A percentile compares a stretch with the other conserved stretches of the same genome.
Conservation (phyloP, 352 stramenopile species). For the Globisporangium megalacanthum region DNA sequence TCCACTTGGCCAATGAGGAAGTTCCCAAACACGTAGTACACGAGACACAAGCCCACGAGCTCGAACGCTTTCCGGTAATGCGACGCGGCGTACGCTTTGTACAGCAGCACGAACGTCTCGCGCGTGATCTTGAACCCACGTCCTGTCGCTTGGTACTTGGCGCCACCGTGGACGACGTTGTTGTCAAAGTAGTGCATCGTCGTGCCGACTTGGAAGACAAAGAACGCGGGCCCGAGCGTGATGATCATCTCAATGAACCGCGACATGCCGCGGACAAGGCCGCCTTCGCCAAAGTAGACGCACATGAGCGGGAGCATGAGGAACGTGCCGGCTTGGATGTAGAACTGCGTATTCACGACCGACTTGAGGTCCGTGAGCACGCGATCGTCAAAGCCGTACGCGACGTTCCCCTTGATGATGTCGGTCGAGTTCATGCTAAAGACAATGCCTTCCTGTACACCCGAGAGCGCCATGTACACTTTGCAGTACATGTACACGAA, state of each 20-base stretch:
- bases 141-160: slow-evolving; percentile 75
- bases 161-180: slow-evolving; percentile 66
- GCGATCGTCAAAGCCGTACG: slow-evolving; percentile 48
- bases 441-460: slow-evolving; percentile 63
- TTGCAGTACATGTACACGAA: slow-evolving; percentile 85
- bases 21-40: slow-evolving; percentile 63
- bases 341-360: slow-evolving; percentile 77
- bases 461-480: slow-evolving; percentile 63
- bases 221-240: slow-evolving; percentile 64
- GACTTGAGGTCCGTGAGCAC: slow-evolving; percentile 58
- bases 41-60: slow-evolving; percentile 59
- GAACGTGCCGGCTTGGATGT: slow-evolving; percentile 73
- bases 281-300: slow-evolving; percentile 74
- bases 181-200: slow-evolving; percentile 85
- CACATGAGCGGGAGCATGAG: slow-evolving; percentile 68
- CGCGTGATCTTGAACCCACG: slow-evolving; percentile 82
- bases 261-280: slow-evolving; percentile 49
- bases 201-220: slow-evolving; percentile 78
- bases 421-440: slow-evolving; percentile 58
- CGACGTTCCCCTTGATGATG: slow-evolving; percentile 51
- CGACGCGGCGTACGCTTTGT: slow-evolving; percentile 66
- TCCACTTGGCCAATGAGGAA: slow-evolving; percentile 62
- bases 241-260: slow-evolving; percentile 76
- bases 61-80: slow-evolving; percentile 79
- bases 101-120: slow-evolving; percentile 70